A percentile compares a stretch with the other conserved stretches of the same genome.
Evolutionary conservation across 805 yeast species (phyloP).

Genomic region (Sugiyamaella americana): DNA sequence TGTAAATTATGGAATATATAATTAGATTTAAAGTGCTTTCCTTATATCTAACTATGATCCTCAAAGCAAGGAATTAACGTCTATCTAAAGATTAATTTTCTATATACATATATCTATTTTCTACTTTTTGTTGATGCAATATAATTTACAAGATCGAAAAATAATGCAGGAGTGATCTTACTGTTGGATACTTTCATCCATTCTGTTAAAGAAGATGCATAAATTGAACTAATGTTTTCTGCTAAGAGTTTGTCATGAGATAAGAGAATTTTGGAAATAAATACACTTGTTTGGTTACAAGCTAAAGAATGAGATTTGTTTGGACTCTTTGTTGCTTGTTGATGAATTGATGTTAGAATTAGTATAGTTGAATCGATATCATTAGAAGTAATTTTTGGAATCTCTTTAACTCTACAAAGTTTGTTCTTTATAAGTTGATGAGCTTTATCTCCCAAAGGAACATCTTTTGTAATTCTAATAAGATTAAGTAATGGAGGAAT

Average conservation of each 20-base stretch:
- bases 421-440: constrained; percentile 61
- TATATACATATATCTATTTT: background rate
- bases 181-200: constrained; percentile 51
- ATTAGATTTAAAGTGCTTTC: too few species aligned
- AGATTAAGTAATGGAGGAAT: constrained; percentile 53
- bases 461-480: constrained; percentile 63
- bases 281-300: constrained; percentile 60
- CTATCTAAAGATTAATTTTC: too few species aligned
- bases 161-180: constrained; percentile 50
- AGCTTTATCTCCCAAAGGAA: constrained; percentile 64
- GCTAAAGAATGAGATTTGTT: constrained; percentile 49
- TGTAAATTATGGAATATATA: too few species aligned
- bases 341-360: constrained; percentile 32
- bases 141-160: constrained; percentile 80
- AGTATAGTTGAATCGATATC: constrained; percentile 21
- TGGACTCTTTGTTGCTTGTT: constrained; percentile 38
- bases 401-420: constrained; percentile 45
- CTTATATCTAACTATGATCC: too few species aligned
- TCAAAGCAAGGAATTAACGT: too few species aligned
- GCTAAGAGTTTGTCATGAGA: constrained; percentile 34
- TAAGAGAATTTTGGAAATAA: constrained; percentile 52
- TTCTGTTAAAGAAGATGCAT: constrained; percentile 46
- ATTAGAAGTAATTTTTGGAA: constrained; percentile 18
- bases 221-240: constrained; percentile 48
- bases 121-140: constrained; percentile 44